These are phyloP conservation scores for Psilocybe cyanescens DNA, from an alignment of 768 basidiomycete species.

Conservation along the genomic window DNA sequence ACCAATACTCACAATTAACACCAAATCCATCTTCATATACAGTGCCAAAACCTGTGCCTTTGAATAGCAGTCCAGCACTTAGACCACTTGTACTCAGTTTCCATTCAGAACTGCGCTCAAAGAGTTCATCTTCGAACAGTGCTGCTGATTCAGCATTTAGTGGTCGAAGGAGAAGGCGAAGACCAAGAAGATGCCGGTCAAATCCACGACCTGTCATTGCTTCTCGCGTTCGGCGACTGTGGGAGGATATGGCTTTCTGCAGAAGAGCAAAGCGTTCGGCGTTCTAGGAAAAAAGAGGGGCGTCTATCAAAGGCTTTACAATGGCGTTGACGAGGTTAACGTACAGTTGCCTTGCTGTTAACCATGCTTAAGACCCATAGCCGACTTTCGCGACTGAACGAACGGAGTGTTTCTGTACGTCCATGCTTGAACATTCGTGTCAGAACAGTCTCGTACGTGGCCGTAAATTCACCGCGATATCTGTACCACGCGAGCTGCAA, in stretches of 20 bases:
- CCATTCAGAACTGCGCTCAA: slow-evolving; percentile 79
- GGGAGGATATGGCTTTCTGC: slow-evolving; percentile 68
- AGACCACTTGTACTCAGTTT: slow-evolving; percentile 89
- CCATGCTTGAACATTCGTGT: slow-evolving; percentile 88
- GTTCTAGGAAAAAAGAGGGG: slow-evolving; percentile 31
- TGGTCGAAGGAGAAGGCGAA: slow-evolving; percentile 64
- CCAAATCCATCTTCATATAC: slow-evolving; percentile 88
- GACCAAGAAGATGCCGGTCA: slow-evolving; percentile 90
- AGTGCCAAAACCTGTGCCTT: slow-evolving; percentile 91
- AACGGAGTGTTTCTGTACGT: slow-evolving; percentile 88
- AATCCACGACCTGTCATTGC: slow-evolving; percentile 84
- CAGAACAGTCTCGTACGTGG: slow-evolving; percentile 92
- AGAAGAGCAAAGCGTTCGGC: slow-evolving; percentile 53
- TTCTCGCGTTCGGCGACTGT: slow-evolving; percentile 72
- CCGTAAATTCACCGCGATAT: slow-evolving; percentile 75
- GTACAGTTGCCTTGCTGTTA: slow-evolving; percentile 52
- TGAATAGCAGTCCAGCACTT: slow-evolving; percentile 84
- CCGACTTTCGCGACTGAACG: slow-evolving; percentile 72
- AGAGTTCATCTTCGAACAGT: slow-evolving; percentile 81
- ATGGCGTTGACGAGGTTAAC: slow-evolving; percentile 17
- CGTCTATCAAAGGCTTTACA: background rate
- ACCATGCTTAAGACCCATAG: slow-evolving; percentile 79
- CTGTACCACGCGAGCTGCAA: slow-evolving; percentile 92
- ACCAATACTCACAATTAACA: slow-evolving; percentile 75
- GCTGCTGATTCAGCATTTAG: slow-evolving; percentile 56